A percentile compares a stretch with the other conserved stretches of the same genome.
Conservation (phyloP, 352 stramenopile species). For the Halophytophthora batemanensis region DNA sequence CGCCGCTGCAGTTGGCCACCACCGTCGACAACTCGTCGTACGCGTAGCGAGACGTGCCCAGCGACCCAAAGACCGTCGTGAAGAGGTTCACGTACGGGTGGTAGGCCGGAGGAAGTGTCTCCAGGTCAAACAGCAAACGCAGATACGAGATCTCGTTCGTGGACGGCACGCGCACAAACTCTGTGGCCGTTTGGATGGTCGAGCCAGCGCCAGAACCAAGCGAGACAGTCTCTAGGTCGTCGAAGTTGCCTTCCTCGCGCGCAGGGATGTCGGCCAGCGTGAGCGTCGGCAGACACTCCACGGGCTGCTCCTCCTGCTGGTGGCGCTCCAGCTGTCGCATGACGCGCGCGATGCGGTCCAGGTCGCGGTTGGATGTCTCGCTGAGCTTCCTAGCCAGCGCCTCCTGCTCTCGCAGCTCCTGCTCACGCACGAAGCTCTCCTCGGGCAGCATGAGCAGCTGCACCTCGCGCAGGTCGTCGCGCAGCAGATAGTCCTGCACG, state of each 20-base stretch:
- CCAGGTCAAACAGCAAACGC: constrained; percentile 64
- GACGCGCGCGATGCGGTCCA: constrained; percentile 49
- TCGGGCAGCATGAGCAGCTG: constrained; percentile 76
- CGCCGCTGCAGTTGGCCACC: constrained; percentile 76
- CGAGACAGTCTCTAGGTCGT: constrained; percentile 43
- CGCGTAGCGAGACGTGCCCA: constrained; percentile 63
- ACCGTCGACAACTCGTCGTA: constrained; percentile 72
- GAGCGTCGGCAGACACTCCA: constrained; percentile 75
- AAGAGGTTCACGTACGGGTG: constrained; percentile 70
- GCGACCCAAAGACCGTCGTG: constrained; percentile 59
- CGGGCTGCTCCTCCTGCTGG: constrained; percentile 59
- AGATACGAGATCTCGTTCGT: constrained; percentile 86
- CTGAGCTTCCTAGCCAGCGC: constrained; percentile 40
- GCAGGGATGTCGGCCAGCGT: constrained; percentile 64
- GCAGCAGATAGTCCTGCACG: constrained; percentile 51
- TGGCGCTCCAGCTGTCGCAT: constrained; percentile 52
- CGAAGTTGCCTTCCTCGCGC: constrained; percentile 42
- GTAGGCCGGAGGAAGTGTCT: constrained; percentile 50
- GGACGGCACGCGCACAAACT: constrained; percentile 71
- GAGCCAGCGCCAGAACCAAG: too few species aligned
- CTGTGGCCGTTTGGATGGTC: constrained; percentile 22
- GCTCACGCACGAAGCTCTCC: constrained; percentile 53
- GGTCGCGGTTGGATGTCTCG: constrained; percentile 44
- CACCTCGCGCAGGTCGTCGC: constrained; percentile 47
- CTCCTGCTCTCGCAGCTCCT: constrained; percentile 48